Conservation (phyloP, 2,329 filamentous ascomycete species). For the Sarocladium oryzae region DNA sequence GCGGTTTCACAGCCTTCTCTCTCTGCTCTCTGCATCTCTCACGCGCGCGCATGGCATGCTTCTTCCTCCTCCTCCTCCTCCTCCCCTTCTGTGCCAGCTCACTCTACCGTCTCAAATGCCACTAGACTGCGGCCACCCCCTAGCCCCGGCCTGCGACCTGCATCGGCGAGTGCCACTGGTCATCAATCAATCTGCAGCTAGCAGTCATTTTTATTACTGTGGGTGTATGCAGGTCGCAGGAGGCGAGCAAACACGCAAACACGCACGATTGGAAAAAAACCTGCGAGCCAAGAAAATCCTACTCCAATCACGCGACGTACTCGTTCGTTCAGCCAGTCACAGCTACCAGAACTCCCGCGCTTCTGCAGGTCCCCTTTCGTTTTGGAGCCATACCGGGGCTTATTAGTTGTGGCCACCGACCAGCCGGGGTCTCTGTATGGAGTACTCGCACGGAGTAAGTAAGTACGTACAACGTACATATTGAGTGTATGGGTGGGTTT, state of each 20-base stretch:
- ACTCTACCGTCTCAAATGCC: background rate
- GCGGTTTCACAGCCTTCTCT: background rate
- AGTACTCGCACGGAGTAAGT: no score
- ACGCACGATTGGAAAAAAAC: background rate
- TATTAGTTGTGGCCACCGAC: no score
- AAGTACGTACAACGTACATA: no score
- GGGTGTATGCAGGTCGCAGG: slow-evolving; percentile 9
- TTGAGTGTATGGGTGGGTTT: background rate
- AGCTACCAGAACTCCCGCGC: background rate
- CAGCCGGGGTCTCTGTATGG: no score
- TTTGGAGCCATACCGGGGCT: no score
- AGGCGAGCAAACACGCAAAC: no score
- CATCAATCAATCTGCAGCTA: slow-evolving; percentile 10
- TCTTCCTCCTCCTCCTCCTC: background rate
- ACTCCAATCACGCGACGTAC: background rate
- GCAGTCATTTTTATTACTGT: slow-evolving; percentile 5
- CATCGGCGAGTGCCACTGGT: background rate
- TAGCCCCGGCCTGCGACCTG: background rate
- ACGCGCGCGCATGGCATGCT: no score
- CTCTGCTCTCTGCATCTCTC: no score
- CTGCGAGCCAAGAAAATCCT: background rate
- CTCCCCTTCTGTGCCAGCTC: background rate
- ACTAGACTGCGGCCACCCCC: background rate
- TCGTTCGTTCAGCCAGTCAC: background rate
- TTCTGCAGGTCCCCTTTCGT: slow-evolving; percentile 1